Conservation (phyloP, 768 basidiomycete species). For the Leccinum subgranulosum region DNA sequence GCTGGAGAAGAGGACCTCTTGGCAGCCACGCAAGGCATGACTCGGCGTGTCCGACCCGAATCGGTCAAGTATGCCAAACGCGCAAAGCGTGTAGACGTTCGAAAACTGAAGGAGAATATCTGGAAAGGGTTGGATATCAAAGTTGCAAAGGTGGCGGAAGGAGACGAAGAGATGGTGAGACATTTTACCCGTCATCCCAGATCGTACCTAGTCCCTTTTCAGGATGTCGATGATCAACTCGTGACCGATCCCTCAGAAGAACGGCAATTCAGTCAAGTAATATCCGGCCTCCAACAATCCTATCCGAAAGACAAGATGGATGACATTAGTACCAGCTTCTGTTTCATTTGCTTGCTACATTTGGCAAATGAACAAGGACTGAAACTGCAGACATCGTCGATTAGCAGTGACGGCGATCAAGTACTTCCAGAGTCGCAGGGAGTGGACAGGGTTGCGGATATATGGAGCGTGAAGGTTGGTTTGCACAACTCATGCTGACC, state of each 20-base stretch:
- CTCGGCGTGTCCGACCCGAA: slow-evolving; percentile 80
- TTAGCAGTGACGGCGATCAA: slow-evolving; percentile 36
- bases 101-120: slow-evolving; percentile 96
- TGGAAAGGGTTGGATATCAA: slow-evolving; percentile 91
- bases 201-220: not conserved
- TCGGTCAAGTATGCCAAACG: slow-evolving; percentile 92
- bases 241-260: slow-evolving; percentile 65
- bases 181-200: not conserved
- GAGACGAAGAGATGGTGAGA: slow-evolving; percentile 55
- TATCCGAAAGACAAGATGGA: slow-evolving; percentile 95
- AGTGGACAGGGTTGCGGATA: slow-evolving; percentile 56
- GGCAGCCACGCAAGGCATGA: slow-evolving; percentile 72
- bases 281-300: slow-evolving; percentile 71
- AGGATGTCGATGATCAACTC: slow-evolving; percentile 54
- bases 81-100: slow-evolving; percentile 95
- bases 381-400: slow-evolving; percentile 59
- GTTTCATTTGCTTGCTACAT: slow-evolving; percentile 96
- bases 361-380: slow-evolving; percentile 96
- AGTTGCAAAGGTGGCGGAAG: slow-evolving; percentile 37
- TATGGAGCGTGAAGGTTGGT: slow-evolving; percentile 74
- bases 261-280: slow-evolving; percentile 75
- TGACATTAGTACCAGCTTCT: slow-evolving; percentile 98
- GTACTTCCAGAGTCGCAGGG: slow-evolving; percentile 33
- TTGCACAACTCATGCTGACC: not conserved
- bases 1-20: slow-evolving; percentile 85